phyloP scores from a whole-genome alignment of 2,329 filamentous ascomycete species.

The Macrophomina tecta region DNA sequence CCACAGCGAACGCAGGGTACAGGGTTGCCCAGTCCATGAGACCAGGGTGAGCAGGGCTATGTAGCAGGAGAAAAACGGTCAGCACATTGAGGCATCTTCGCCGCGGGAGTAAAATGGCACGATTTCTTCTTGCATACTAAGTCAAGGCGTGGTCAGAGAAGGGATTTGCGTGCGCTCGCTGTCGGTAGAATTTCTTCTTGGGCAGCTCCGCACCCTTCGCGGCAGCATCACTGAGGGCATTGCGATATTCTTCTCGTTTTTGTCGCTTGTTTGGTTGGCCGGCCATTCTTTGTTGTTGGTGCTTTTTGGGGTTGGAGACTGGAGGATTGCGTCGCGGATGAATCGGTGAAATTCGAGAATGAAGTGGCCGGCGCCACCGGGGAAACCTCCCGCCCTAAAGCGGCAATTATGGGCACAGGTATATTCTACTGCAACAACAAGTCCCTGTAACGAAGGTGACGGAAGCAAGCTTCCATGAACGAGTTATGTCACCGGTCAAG shows the following conservation, averaged over 20 bases:
- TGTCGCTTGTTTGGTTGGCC: conserved; percentile 46
- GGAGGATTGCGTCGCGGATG: conserved; percentile 20
- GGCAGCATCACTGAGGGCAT: conserved; percentile 42
- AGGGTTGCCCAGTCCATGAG: conserved; percentile 91
- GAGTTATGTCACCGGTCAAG: no score
- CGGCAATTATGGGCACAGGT: conserved; percentile 2
- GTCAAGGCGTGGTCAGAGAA: conserved; percentile 91
- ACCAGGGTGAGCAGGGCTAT: conserved; percentile 76
- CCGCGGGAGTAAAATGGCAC: background rate
- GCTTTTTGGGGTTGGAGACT: conserved; percentile 3
- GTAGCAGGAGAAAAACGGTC: background rate
- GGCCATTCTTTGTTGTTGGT: conserved; percentile 35
- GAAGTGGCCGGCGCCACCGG: conserved; percentile 16
- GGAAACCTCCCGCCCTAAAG: conserved; percentile 7
- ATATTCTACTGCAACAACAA: background rate
- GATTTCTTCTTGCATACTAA: conserved; percentile 66
- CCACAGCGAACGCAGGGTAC: conserved; percentile 73
- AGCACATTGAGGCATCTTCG: background rate
- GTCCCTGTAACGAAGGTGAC: background rate
- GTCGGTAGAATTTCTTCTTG: conserved; percentile 94
- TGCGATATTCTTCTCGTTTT: conserved; percentile 55
- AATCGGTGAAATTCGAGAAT: conserved; percentile 21
- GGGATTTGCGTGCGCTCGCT: conserved; percentile 95
- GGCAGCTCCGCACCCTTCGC: conserved; percentile 74
- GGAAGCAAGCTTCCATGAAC: background rate